Conservation (phyloP, 768 basidiomycete species). For the Hericium rajendrae region DNA sequence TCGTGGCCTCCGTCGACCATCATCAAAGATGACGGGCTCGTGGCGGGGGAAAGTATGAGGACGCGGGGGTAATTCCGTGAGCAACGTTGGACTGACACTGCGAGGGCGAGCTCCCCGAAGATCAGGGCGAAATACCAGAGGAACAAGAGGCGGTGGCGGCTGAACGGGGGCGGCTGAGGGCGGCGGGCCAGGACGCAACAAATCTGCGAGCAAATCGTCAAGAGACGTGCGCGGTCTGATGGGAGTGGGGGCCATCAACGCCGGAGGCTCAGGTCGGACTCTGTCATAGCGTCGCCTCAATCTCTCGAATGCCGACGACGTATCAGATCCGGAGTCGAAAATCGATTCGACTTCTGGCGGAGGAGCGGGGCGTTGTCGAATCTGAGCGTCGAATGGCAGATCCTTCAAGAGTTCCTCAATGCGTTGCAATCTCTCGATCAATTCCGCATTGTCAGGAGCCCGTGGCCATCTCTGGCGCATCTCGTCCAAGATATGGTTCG, state of each 20-base stretch:
- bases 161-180: slow-evolving; percentile 31
- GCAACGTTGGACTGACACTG: slow-evolving; percentile 30
- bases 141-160: slow-evolving; percentile 42
- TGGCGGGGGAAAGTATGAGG: slow-evolving; percentile 6
- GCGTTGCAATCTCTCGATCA: slow-evolving; percentile 8
- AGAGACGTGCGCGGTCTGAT: slow-evolving; percentile 39
- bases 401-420: slow-evolving; percentile 12
- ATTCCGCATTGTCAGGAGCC: slow-evolving; percentile 29
- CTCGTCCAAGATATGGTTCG: slow-evolving; percentile 54
- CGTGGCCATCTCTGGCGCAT: slow-evolving; percentile 37
- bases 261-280: slow-evolving; percentile 20
- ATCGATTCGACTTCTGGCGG: slow-evolving; percentile 23
- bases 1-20: not conserved
- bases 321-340: slow-evolving; percentile 20
- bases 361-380: slow-evolving; percentile 7
- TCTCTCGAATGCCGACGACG: slow-evolving; percentile 16
- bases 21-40: slow-evolving; percentile 3
- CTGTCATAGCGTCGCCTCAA: slow-evolving; percentile 21
- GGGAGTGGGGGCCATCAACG: slow-evolving; percentile 38
- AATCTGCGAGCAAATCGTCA: slow-evolving; percentile 50
- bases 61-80: slow-evolving; percentile 22
- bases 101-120: slow-evolving; percentile 28
- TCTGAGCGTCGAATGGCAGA: slow-evolving; percentile 4
- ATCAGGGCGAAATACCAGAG: slow-evolving; percentile 45
- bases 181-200: slow-evolving; percentile 39